Evolutionary conservation across 2,329 filamentous ascomycete species (phyloP).

Genomic region (Nemania sp.): DNA sequence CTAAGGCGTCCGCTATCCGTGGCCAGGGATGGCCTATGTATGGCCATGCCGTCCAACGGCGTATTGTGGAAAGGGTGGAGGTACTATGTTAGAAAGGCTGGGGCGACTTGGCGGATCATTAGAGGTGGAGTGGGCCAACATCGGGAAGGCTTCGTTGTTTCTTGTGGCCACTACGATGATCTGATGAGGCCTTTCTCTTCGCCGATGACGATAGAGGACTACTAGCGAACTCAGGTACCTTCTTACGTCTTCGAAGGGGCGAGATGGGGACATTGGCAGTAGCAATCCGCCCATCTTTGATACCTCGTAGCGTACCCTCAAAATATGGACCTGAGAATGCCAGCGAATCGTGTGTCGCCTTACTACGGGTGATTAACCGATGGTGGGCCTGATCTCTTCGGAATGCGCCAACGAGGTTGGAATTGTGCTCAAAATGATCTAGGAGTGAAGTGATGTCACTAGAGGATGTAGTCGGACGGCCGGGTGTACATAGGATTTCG

Average conservation of each 20-base stretch:
- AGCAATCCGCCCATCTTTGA: conserved; percentile 74
- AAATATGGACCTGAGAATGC: conserved; percentile 71
- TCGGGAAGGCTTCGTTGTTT: conserved; percentile 70
- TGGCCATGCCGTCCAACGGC: conserved; percentile 42
- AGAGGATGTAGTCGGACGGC: conserved; percentile 61
- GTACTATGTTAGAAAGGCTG: background rate
- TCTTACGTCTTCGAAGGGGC: conserved; percentile 71
- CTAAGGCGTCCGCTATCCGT: conserved; percentile 32
- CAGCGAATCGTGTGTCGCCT: conserved; percentile 71
- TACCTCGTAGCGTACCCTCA: conserved; percentile 70
- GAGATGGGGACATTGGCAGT: conserved; percentile 77
- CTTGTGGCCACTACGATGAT: conserved; percentile 62
- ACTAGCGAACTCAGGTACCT: conserved; percentile 58
- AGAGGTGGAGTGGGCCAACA: conserved; percentile 62
- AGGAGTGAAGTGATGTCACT: conserved; percentile 67
- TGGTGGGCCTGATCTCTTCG: conserved; percentile 75
- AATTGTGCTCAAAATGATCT: conserved; percentile 74
- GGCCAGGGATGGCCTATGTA: conserved; percentile 37
- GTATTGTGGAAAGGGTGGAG: conserved; percentile 24
- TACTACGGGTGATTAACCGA: conserved; percentile 69
- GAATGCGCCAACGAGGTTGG: conserved; percentile 81
- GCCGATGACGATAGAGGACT: conserved; percentile 63
- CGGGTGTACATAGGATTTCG: conserved; percentile 63
- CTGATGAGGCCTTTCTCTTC: conserved; percentile 67
- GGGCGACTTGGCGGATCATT: conserved; percentile 36